These are phyloP conservation scores for Debaryomyces subglobosus DNA, from an alignment of 1,139 yeast species.

Conservation along the genomic window DNA sequence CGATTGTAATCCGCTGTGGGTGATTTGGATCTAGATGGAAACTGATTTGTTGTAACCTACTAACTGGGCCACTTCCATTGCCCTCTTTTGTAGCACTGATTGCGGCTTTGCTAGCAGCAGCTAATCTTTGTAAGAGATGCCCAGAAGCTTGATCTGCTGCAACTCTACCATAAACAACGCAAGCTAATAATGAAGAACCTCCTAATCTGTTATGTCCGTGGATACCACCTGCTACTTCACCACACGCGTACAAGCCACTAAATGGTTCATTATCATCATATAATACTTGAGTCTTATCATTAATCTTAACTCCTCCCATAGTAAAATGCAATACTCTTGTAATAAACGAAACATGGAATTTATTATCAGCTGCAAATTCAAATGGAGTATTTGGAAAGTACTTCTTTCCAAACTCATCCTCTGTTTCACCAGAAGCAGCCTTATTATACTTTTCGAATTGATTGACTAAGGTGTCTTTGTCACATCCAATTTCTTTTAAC, in stretches of 20 bases:
- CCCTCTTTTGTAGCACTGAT: constrained; percentile 11
- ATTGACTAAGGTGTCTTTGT: constrained; percentile 29
- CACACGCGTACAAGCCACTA: constrained; percentile 72
- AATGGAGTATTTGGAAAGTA: constrained; percentile 56
- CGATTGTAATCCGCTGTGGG: constrained; percentile 34
- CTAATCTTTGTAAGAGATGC: constrained; percentile 34
- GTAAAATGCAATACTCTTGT: constrained; percentile 85
- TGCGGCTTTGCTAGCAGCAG: constrained; percentile 12
- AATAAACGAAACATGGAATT: constrained; percentile 55
- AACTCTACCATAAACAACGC: constrained; percentile 78
- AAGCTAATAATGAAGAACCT: constrained; percentile 75
- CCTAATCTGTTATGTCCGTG: constrained; percentile 80
- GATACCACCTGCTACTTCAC: constrained; percentile 82
- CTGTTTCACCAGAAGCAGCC: constrained; percentile 46
- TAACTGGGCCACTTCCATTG: constrained; percentile 23
- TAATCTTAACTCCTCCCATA: constrained; percentile 82
- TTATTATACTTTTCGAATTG: constrained; percentile 48
- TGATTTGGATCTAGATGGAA: constrained; percentile 49
- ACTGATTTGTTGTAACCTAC: constrained; percentile 45
- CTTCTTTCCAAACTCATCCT: constrained; percentile 54
- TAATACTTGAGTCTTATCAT: constrained; percentile 59
- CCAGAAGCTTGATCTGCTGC: constrained; percentile 54
- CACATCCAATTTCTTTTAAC: constrained; percentile 45
- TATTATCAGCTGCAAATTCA: constrained; percentile 28
- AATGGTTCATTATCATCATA: constrained; percentile 46